phyloP scores from a whole-genome alignment of 176 grass and related monocot genomes.

The Poa pratensis region DNA sequence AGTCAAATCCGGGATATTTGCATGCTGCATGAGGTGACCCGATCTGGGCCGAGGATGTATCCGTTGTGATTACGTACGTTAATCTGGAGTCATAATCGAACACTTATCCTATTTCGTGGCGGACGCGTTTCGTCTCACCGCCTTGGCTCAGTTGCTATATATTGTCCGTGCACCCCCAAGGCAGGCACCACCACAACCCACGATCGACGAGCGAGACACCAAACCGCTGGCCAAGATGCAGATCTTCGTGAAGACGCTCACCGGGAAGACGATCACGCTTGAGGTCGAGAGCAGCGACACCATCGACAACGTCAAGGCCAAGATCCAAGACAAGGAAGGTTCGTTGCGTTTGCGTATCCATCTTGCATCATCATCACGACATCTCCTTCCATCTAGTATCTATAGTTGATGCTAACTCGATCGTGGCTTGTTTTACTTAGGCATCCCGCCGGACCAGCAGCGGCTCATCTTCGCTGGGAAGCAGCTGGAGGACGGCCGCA shows the following conservation, averaged over 20 bases:
- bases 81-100: background rate
- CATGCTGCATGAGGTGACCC: too few species aligned
- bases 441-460: constrained; percentile 59
- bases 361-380: too few species aligned
- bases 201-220: too few species aligned
- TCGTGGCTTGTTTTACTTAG: background rate
- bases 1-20: too few species aligned
- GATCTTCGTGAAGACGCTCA: constrained; percentile 48
- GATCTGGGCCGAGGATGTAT: too few species aligned
- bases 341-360: too few species aligned
- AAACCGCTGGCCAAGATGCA: background rate
- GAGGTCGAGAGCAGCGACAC: constrained; percentile 69
- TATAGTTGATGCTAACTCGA: too few species aligned
- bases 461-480: constrained; percentile 65
- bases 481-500: constrained; percentile 65
- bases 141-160: too few species aligned
- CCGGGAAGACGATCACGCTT: constrained; percentile 27
- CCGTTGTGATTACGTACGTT: too few species aligned
- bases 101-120: background rate
- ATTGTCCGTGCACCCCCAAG: too few species aligned
- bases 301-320: constrained; percentile 62
- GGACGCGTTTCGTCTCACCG: background rate
- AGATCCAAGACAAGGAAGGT: constrained; percentile 69
- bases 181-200: too few species aligned
- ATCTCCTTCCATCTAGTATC: too few species aligned